Percentiles rank a stretch among this genome's conserved stretches.
Evolutionary conservation across 345 rosid genomes (phyloP).

Genomic region (Eutrema japonicum): DNA sequence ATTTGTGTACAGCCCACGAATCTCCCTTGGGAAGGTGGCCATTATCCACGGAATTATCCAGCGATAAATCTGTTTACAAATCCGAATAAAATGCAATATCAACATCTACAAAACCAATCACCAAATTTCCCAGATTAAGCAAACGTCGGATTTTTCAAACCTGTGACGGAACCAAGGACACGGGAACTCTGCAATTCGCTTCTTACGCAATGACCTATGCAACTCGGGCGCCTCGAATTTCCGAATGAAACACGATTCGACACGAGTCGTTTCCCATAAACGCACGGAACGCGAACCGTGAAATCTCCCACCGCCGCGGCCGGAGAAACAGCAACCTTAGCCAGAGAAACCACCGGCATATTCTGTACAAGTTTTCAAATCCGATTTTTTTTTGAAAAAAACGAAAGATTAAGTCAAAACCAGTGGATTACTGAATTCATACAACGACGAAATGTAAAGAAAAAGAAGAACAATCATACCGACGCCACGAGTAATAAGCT

Average conservation of each 20-base stretch:
- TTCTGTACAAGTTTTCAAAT: conserved; percentile 7
- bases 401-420: conserved; percentile 27
- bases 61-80: conserved; percentile 49
- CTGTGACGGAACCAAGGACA: conserved; percentile 59
- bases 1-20: conserved; percentile 89
- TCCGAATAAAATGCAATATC: conserved; percentile 25
- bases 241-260: conserved; percentile 43
- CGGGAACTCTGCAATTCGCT: conserved; percentile 43
- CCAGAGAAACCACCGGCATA: conserved; percentile 46
- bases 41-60: conserved; percentile 58
- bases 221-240: conserved; percentile 30
- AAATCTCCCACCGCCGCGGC: conserved; percentile 27
- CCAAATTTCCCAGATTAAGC: background rate
- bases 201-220: conserved; percentile 35
- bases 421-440: conserved; percentile 20
- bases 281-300: conserved; percentile 31
- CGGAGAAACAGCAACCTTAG: conserved; percentile 35
- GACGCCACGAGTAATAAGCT: background rate
- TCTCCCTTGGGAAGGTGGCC: conserved; percentile 65
- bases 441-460: background rate
- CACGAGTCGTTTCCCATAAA: conserved; percentile 26
- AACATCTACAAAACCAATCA: conserved; percentile 44
- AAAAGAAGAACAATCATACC: conserved; percentile 5
- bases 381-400: background rate
- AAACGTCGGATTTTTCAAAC: conserved; percentile 39